Conservation (phyloP, 129 eudicot genomes). For the Solidago caesia region DNA sequence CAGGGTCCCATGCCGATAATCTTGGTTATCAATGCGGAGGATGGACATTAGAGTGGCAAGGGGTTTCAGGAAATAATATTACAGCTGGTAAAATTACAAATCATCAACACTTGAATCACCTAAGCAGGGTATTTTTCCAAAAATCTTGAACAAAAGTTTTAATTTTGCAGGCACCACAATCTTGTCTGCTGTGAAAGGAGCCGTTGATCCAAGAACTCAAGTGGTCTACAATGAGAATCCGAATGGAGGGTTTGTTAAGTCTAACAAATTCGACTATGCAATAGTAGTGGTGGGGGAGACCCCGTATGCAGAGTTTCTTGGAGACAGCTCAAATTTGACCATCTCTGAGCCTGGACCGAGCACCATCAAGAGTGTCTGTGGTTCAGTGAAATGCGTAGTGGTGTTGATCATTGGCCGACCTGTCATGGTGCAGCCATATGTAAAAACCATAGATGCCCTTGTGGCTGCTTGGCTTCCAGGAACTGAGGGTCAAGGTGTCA, state of each 20-base stretch:
- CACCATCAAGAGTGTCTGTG: slow-evolving; percentile 46
- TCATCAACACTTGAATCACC: neutral
- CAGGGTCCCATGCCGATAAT: slow-evolving; percentile 29
- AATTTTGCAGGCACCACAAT: slow-evolving; percentile 25
- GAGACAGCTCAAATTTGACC: slow-evolving; percentile 50
- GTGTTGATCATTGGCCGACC: slow-evolving; percentile 64
- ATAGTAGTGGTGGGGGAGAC: slow-evolving; percentile 69
- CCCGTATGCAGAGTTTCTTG: slow-evolving; percentile 33
- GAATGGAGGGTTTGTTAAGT: slow-evolving; percentile 43
- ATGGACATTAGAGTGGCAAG: slow-evolving; percentile 29
- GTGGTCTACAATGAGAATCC: slow-evolving; percentile 54
- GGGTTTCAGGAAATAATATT: slow-evolving; percentile 24
- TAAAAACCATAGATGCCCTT: slow-evolving; percentile 49
- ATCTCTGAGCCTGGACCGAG: slow-evolving; percentile 57
- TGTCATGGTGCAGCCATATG: slow-evolving; percentile 41
- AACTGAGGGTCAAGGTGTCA: slow-evolving; percentile 57
- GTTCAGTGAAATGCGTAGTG: slow-evolving; percentile 47
- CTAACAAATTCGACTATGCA: slow-evolving; percentile 51
- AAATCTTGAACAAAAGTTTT: slow-evolving; percentile 1
- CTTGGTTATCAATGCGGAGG: slow-evolving; percentile 34
- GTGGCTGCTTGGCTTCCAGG: slow-evolving; percentile 86
- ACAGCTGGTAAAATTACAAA: slow-evolving; percentile 18
- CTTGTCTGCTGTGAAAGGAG: slow-evolving; percentile 22
- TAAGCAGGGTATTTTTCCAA: neutral
- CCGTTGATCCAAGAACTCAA: slow-evolving; percentile 33